Conservation (phyloP, 1,284 basidiomycete genomes). For the Cerioporus squamosus region DNA sequence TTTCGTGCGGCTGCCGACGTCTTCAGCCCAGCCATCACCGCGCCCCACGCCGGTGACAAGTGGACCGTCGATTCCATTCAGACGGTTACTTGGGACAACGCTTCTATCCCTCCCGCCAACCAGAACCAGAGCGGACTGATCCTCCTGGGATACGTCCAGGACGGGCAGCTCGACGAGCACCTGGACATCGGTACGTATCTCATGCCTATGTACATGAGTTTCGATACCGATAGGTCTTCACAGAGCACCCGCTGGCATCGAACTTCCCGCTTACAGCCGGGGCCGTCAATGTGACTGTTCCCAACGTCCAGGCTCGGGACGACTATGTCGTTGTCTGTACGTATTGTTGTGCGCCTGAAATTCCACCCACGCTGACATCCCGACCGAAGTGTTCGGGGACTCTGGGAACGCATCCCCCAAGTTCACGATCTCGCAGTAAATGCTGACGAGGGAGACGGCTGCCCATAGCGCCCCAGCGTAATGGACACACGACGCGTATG, state of each 20-base stretch:
- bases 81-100: constrained; percentile 47
- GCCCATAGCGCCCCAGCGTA: too few species aligned
- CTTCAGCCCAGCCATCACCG: constrained; percentile 1
- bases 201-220: not conserved
- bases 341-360: constrained; percentile 27
- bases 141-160: constrained; percentile 39
- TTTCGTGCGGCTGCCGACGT: not conserved
- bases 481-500: too few species aligned
- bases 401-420: constrained; percentile 38
- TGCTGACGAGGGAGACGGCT: too few species aligned
- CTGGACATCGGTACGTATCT: constrained; percentile 42
- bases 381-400: constrained; percentile 38
- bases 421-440: constrained; percentile 34
- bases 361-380: not conserved
- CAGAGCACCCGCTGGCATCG: constrained; percentile 42
- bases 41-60: constrained; percentile 4
- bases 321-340: constrained; percentile 45
- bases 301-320: constrained; percentile 31
- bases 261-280: constrained; percentile 39
- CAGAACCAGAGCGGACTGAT: constrained; percentile 34
- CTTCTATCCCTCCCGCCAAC: constrained; percentile 34
- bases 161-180: constrained; percentile 39
- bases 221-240: constrained; percentile 12
- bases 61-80: constrained; percentile 28
- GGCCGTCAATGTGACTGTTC: constrained; percentile 37